Base-by-base conservation (phyloP, 192 early-diverging fungal genomes). In the Chytriomyces confervae region DNA sequence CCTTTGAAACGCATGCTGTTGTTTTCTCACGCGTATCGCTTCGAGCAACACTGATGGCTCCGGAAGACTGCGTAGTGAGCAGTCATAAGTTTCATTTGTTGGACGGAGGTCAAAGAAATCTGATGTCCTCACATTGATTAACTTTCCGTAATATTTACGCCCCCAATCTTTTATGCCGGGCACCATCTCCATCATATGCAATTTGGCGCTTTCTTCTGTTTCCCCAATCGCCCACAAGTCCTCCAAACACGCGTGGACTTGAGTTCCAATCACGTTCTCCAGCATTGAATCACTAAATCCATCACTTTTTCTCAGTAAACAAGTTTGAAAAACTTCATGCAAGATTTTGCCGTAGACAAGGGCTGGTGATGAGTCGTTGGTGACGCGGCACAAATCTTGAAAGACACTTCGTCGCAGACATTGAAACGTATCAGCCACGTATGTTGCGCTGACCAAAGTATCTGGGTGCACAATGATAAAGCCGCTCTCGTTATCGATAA, bases 381-480 rank as follows among this genome's bases (percentile, higher is more conserved):
- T n/a, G 7, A 64, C 77, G 5, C 83, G 79, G 5, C 93, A 77
- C 44, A 92, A 85, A 62, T 91, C 89, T 51, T 94, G 86, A 8
- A 98, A 82, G 24, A 96, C 91, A 0, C 93, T 89, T 50, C 89
- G 91, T 6, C 97, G 89, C 23, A 92, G 72, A 77, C 97, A 99
- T 0, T 74, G 51, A 61, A 92, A 94, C 20, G 89, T 89, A 13
- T 95, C 93, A 0, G 96, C 82, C 5, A 95, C 81, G 5, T 86
- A 80, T 5, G 97, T 95, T 27, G 90, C 88, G 0, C 94, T 86
- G 18, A 98, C 85, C 13, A 99, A 81, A 3, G 77, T 76, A 79
- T 98, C 97, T 2, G 97, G 97, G 62, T 95, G 88, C 16, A 95
- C 78, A 46, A 97, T 87, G 0, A 94, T 76, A 29, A 92, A 82